Evolutionary conservation across 2,329 filamentous ascomycete species (phyloP).

Genomic region (Alternaria conjuncta): DNA sequence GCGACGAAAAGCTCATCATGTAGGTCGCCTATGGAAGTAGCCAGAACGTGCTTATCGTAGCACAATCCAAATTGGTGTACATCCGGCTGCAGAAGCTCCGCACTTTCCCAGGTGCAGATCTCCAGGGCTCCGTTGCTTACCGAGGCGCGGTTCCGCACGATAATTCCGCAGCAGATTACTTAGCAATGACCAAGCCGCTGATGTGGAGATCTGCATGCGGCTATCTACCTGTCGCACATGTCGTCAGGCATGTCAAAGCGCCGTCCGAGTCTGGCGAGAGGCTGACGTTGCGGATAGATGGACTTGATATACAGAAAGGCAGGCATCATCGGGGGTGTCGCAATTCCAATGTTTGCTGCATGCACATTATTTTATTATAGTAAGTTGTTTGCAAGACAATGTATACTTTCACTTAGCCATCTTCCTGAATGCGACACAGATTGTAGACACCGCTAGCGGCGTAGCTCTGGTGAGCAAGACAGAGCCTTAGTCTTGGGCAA

Average conservation of each 20-base stretch:
- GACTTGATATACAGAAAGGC: not conserved
- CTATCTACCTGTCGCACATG: not conserved
- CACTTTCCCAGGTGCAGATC: constrained; percentile 11
- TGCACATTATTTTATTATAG: not conserved
- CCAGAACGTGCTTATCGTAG: constrained; percentile 21
- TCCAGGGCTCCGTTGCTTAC: constrained; percentile 3
- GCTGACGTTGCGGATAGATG: not conserved
- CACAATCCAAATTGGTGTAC: constrained; percentile 9
- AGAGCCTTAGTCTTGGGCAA: not conserved
- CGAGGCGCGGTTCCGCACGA: constrained; percentile 8
- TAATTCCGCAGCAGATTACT: constrained; percentile 12
- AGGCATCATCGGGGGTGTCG: not conserved
- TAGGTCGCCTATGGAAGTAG: constrained; percentile 8
- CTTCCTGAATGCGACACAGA: not conserved
- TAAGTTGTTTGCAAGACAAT: not conserved
- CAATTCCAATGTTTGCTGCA: not conserved
- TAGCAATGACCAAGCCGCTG: constrained; percentile 12
- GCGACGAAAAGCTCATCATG: constrained; percentile 7
- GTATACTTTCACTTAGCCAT: not conserved
- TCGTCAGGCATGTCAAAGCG: not conserved
- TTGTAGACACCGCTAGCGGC: not conserved
- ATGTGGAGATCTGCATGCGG: not conserved
- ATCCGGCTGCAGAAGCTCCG: constrained; percentile 14
- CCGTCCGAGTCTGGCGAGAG: not conserved
- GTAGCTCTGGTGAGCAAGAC: not conserved